Evolutionary conservation across 2,329 filamentous ascomycete species (phyloP), one percentile per base, ranked within the genome.

Genomic region (Emergomyces pasteurianus): DNA sequence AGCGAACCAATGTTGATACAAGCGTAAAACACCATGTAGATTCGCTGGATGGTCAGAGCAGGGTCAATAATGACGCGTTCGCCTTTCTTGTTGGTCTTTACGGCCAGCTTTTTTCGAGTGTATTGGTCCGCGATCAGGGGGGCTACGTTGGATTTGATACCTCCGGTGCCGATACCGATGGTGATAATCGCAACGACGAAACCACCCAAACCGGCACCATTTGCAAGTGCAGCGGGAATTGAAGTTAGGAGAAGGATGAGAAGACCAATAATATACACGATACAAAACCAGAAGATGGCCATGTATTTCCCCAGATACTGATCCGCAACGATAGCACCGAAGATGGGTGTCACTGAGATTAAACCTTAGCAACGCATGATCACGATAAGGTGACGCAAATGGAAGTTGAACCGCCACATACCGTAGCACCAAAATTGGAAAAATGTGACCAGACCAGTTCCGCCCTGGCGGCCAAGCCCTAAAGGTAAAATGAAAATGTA

Each of bases 21-120:
- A 71, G 81, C 79, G 74, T 89, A 89, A 76, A 89, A 89, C 69
- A 89, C 81, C 84, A 85, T 87, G 77, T 87, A 89, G 63, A 89
- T 84, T 55, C 84, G 79, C 67, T 86, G 83, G 63, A 86, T 81
- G 1, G 86, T 89, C 60, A 87, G 77, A 46, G 81, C 78, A 0
- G 86, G 85, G 66, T 89, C 86, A 31, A 88, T 81, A 64, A 89
- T 79, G 59, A 89, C 83, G 21, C 78, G 76, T 69, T 82, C 75
- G 23, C 80, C 80, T 53, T 74, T 76, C 63, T 74, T 72, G 49
- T 69, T 69, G 18, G 74, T 76, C 61, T 71, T 70, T 23, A 77
- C 68, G 58, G 75, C 78, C 76, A 79, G 83, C 70, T 72, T 83
- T 71, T 79, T 83, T 67, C 78, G 75, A 60, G 78, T 79, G 66